Evolutionary conservation across 331 rosid species (phyloP).

Genomic region (Malus hybrid): DNA sequence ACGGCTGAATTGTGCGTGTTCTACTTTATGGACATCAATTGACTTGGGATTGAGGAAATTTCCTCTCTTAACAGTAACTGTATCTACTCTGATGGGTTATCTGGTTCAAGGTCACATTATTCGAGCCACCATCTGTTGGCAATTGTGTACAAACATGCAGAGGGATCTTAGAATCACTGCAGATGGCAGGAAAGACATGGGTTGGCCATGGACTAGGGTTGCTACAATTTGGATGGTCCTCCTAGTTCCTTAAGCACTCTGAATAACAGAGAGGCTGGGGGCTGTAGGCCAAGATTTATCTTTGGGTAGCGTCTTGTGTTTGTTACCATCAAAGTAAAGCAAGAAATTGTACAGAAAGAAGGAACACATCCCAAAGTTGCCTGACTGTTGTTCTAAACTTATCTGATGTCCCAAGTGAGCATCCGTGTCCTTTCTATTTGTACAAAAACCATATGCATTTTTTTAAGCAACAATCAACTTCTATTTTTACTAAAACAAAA

Average conservation of each 20-base stretch:
- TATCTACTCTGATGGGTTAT: background rate
- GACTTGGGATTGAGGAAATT: background rate
- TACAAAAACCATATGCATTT: background rate
- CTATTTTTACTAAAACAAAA: background rate
- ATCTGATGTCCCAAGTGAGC: background rate
- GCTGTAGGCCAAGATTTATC: background rate
- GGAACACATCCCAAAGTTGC: background rate
- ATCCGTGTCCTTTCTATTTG: background rate
- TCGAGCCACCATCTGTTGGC: background rate
- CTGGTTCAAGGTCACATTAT: background rate
- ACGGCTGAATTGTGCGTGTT: background rate
- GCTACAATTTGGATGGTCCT: background rate
- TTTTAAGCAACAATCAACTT: background rate
- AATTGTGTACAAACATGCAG: background rate
- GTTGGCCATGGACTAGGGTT: background rate
- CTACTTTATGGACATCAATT: background rate
- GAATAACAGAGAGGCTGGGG: background rate
- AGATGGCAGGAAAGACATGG: background rate
- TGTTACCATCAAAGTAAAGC: background rate
- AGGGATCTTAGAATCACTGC: background rate
- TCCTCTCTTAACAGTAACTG: background rate
- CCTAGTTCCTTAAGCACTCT: background rate
- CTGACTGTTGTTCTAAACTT: background rate
- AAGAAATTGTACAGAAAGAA: background rate
- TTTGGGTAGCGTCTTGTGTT: background rate